These are phyloP conservation scores for Annona cherimola DNA, from an alignment of 164 flowering plant genomes.

Conservation along the genomic window DNA sequence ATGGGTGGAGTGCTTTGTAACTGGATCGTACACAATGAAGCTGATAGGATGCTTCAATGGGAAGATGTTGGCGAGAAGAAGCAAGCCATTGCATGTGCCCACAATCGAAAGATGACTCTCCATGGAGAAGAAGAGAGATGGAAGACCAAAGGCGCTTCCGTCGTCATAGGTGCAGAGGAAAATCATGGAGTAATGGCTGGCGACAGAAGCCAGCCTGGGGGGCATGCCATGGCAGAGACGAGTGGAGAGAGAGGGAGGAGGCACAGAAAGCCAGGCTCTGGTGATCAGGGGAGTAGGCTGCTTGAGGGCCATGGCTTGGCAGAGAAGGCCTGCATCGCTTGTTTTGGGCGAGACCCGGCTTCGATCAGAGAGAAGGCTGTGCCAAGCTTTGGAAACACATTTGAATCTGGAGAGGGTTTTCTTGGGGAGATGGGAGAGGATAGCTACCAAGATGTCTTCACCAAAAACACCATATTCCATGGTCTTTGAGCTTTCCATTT, in stretches of 20 bases:
- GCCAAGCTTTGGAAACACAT: not conserved
- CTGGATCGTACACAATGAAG: not conserved
- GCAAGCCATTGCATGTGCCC: not conserved
- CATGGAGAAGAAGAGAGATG: not conserved
- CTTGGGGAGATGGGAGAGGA: not conserved
- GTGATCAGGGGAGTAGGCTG: too few relatives aligned
- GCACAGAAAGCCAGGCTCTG: too few relatives aligned
- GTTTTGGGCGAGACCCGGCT: not conserved
- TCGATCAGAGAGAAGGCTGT: not conserved
- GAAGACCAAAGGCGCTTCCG: not conserved
- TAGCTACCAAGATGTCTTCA: not conserved
- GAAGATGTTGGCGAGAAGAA: not conserved
- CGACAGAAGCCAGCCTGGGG: not conserved
- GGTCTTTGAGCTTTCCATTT: too few relatives aligned
- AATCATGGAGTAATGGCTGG: not conserved
- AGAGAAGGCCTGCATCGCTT: not conserved
- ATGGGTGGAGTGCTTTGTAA: not conserved
- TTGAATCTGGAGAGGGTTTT: not conserved
- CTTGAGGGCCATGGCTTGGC: not conserved
- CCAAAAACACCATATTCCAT: not conserved
- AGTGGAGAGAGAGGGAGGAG: too few relatives aligned
- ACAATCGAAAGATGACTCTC: not conserved
- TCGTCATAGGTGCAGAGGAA: not conserved
- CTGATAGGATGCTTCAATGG: not conserved
- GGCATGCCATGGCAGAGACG: not conserved